Base-by-base conservation (phyloP, 805 yeast genomes). In the Metschnikowia lunata region DNA sequence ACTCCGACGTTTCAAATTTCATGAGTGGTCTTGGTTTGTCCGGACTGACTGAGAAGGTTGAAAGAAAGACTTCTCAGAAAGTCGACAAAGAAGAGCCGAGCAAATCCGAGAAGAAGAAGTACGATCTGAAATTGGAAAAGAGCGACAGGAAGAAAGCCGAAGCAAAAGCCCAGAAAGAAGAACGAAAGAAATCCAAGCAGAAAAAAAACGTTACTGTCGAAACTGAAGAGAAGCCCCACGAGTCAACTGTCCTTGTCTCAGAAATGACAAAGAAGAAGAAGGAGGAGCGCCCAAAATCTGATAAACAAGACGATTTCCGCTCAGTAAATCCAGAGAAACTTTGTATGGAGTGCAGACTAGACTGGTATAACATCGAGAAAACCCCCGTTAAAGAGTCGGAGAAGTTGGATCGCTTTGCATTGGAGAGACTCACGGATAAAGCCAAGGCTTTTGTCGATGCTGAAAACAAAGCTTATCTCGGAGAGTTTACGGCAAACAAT, bases 311-410 rank as follows among this genome's bases (percentile, higher is more conserved):
- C 26, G 55, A 67, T 43, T 54, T 78, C 36, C 66, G 76, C 39
- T 65, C 83, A 2, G 82, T 85, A 27, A 69, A 70, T 39, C 69
- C 83, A 7, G 77, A 78, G 39, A 82, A 76, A 49, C 69, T 86
- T 30, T 44, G 72, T 0, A 65, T 89, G 32, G 81, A 84, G 34
- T 76, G 82, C 30, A 77, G 83, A 51, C 67, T 77, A 18, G 87
- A 84, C 51, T 90, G 97, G 97, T 87, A 80, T 62, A 78, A 82
- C 47, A 63, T 76, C n/a, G 75, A 80, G 15, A 54, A 56, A 6
- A 60, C 52, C 11, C 42, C 54, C 5, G 47, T 55, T 5, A 58
- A 52, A 39, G 58, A 47, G 23, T 61, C 55, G 29, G 74, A 67
- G 51, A 69, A 56, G 56, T 64, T 73, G 36, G 72, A 75, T 26